Percentiles rank a stretch among this genome's conserved stretches.
phyloP scores from a whole-genome alignment of 306 rosid genomes.

The Amphicarpaea edgeworthii region DNA sequence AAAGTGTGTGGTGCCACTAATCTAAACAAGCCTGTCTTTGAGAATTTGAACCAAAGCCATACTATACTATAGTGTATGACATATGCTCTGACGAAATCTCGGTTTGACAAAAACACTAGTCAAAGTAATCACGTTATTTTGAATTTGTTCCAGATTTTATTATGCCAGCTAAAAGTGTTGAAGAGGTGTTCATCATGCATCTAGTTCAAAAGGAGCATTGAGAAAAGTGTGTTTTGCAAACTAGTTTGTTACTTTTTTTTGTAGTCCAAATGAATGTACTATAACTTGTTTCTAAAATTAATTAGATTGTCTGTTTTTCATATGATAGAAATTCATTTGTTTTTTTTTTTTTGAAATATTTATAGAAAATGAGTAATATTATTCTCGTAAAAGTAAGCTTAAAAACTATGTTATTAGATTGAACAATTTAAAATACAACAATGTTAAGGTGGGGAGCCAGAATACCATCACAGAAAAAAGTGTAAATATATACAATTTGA shows the following conservation, averaged over 20 bases:
- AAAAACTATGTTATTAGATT: no score
- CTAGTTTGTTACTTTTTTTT: no score
- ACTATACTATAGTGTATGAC: conserved; percentile 15
- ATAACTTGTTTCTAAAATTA: no score
- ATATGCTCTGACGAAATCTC: conserved; percentile 1
- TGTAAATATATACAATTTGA: no score
- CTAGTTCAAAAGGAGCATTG: no score
- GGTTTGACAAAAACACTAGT: conserved; percentile 7
- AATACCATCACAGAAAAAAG: no score
- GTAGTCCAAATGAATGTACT: no score
- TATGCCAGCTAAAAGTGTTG: background rate
- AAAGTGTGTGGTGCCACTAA: conserved; percentile 44
- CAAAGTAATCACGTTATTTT: conserved; percentile 15
- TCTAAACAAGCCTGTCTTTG: conserved; percentile 35
- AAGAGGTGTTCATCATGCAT: background rate
- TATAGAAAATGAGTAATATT: background rate
- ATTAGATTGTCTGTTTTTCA: no score
- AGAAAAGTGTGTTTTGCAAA: no score
- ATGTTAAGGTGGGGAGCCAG: no score
- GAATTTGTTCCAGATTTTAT: background rate
- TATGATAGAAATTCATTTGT: no score
- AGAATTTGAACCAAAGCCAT: background rate
- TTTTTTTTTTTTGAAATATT: background rate
- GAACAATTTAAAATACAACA: no score
- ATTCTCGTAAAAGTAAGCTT: background rate